Conservation (phyloP, 352 stramenopile genomes). For the Elongisporangium undulatum region DNA sequence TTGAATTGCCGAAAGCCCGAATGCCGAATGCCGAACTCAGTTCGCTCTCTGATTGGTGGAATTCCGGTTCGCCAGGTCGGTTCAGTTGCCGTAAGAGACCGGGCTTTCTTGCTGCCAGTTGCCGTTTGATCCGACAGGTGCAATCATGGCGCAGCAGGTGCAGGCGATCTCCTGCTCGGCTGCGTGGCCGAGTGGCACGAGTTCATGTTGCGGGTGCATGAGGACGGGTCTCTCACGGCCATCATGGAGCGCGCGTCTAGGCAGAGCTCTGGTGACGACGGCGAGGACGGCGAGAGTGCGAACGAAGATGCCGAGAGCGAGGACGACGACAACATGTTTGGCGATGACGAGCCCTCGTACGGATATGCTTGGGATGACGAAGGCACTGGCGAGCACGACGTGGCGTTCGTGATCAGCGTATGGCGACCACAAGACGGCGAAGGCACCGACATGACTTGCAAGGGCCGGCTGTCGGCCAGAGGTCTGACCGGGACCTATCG, state of each 20-base stretch:
- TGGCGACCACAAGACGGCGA: not conserved
- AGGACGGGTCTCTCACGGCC: not conserved
- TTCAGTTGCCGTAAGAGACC: no score
- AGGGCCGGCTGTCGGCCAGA: not conserved
- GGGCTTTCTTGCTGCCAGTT: no score
- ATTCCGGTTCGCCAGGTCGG: no score
- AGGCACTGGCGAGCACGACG: not conserved
- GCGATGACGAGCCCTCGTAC: not conserved
- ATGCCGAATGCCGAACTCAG: no score
- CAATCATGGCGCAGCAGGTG: no score
- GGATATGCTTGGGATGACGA: not conserved
- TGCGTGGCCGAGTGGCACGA: not conserved
- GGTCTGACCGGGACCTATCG: not conserved
- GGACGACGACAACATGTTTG: not conserved
- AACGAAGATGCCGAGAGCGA: not conserved
- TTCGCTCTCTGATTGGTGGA: no score
- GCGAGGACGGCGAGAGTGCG: not conserved
- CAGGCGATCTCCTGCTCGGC: not conserved
- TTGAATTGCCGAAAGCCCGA: no score
- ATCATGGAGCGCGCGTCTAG: not conserved
- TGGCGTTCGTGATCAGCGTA: not conserved
- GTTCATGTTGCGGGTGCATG: not conserved
- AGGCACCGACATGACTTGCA: not conserved
- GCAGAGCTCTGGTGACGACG: not conserved
- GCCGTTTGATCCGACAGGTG: no score